Evolutionary conservation across 2,329 filamentous ascomycete species (phyloP).

Genomic region (Pseudocercospora eumusae): DNA sequence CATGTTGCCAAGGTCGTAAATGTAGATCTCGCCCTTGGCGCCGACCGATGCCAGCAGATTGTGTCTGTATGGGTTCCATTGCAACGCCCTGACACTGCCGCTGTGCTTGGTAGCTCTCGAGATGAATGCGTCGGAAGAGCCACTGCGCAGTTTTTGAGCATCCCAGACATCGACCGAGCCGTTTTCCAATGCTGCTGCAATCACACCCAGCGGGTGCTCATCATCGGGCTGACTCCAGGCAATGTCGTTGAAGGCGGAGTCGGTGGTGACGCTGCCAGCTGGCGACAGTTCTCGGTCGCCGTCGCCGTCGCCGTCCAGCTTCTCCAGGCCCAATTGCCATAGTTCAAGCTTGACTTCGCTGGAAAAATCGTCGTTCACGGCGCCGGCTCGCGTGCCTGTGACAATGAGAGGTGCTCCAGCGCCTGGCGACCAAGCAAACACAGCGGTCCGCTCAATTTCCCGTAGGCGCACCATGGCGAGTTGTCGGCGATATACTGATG

Average conservation of each 20-base stretch:
- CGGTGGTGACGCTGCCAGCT: conserved; percentile 77
- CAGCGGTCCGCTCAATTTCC: conserved; percentile 94
- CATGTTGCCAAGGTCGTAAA: conserved; percentile 91
- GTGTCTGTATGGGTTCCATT: conserved; percentile 92
- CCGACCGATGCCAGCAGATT: conserved; percentile 91
- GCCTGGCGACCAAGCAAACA: conserved; percentile 94
- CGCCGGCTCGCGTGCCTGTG: conserved; percentile 91
- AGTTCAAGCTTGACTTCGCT: conserved; percentile 95
- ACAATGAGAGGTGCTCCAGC: conserved; percentile 77
- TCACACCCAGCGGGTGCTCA: conserved; percentile 79
- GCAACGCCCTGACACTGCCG: conserved; percentile 87
- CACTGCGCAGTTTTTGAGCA: conserved; percentile 65
- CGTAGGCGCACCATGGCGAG: conserved; percentile 83
- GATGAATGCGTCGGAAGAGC: conserved; percentile 69
- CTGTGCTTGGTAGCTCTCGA: conserved; percentile 87
- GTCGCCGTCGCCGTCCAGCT: conserved; percentile 75
- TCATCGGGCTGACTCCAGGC: conserved; percentile 85
- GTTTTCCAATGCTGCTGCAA: conserved; percentile 93
- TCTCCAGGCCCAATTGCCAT: conserved; percentile 88
- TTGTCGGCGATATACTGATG: conserved; percentile 1
- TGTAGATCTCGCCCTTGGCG: conserved; percentile 91
- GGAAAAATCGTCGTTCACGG: conserved; percentile 95
- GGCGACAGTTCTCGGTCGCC: conserved; percentile 86
- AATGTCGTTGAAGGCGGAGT: conserved; percentile 96
- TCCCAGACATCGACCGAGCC: conserved; percentile 93